A percentile compares a stretch with the other conserved stretches of the same genome.
Conservation (phyloP, 257 asterid species). For the Rubia yunnanensis region DNA sequence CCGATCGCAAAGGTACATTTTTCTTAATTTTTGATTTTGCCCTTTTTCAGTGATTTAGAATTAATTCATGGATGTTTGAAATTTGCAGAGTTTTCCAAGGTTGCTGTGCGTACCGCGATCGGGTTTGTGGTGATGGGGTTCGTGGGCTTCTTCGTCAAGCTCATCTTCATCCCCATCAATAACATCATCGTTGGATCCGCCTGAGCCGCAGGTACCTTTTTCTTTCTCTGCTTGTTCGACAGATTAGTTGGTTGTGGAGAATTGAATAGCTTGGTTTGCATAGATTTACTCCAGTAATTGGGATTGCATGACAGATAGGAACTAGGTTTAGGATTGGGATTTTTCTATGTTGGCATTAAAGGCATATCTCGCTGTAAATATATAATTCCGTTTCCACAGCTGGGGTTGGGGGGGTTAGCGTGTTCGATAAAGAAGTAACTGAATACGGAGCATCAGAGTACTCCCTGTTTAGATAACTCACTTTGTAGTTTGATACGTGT, state of each 20-base stretch:
- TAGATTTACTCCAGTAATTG: background rate
- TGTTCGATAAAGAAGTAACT: too few relatives aligned
- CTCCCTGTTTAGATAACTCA: too few relatives aligned
- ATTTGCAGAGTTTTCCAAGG: conserved; percentile 25
- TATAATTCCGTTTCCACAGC: too few relatives aligned
- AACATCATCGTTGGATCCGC: conserved; percentile 29
- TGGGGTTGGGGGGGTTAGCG: too few relatives aligned
- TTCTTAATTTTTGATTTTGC: background rate
- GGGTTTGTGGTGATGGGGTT: conserved; percentile 36
- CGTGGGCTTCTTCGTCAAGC: conserved; percentile 34
- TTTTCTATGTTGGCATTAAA: too few relatives aligned
- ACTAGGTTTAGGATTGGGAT: background rate
- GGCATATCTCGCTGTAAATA: too few relatives aligned
- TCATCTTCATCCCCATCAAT: conserved; percentile 34
- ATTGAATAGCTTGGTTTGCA: background rate
- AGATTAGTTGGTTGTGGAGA: background rate
- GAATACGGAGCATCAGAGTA: too few relatives aligned
- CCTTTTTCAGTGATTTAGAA: background rate
- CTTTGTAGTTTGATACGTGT: too few relatives aligned
- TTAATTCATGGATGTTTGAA: background rate
- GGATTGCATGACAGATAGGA: background rate
- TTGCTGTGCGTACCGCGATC: conserved; percentile 28
- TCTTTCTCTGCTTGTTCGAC: background rate
- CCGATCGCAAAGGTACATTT: conserved; percentile 22
- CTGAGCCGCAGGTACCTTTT: conserved; percentile 7